These are phyloP conservation scores for Pisolithus albus DNA, from an alignment of 768 basidiomycete species.

Conservation along the genomic window DNA sequence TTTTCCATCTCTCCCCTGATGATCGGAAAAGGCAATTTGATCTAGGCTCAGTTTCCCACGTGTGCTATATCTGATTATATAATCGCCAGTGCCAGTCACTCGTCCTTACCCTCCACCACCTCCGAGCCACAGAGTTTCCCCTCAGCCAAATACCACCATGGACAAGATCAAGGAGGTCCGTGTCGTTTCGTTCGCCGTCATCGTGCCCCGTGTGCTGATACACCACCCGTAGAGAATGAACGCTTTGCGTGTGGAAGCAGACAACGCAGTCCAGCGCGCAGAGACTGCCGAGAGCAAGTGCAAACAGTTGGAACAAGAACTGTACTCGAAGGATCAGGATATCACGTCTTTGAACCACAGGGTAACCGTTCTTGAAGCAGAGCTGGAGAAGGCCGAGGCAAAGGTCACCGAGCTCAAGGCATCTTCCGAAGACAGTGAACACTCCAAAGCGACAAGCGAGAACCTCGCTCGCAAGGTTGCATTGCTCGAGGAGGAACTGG, in stretches of 20 bases:
- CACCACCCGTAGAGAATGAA: slow-evolving; percentile 54
- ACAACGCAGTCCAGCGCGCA: slow-evolving; percentile 71
- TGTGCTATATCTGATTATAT: slow-evolving; percentile 18
- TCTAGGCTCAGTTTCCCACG: slow-evolving; percentile 28
- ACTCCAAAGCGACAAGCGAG: slow-evolving; percentile 66
- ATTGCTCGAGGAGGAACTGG: slow-evolving; percentile 91
- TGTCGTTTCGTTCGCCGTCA: neutral
- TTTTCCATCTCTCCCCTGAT: slow-evolving; percentile 12
- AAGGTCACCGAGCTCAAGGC: slow-evolving; percentile 61
- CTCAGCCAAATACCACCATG: slow-evolving; percentile 26
- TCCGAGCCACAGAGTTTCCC: slow-evolving; percentile 1
- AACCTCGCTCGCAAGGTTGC: slow-evolving; percentile 76
- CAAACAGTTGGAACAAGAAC: slow-evolving; percentile 66
- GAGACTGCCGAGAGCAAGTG: slow-evolving; percentile 81
- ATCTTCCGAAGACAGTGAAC: slow-evolving; percentile 59
- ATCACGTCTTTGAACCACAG: slow-evolving; percentile 73
- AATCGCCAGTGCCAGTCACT: neutral
- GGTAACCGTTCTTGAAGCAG: slow-evolving; percentile 53
- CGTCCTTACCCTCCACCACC: slow-evolving; percentile 7
- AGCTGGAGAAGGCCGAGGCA: slow-evolving; percentile 65
- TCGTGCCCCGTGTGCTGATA: slow-evolving; percentile 2
- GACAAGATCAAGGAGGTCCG: slow-evolving; percentile 44
- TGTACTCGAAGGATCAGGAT: slow-evolving; percentile 82
- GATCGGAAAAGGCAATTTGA: slow-evolving; percentile 28
- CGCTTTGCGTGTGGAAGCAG: slow-evolving; percentile 77